Conservation (phyloP, 2,329 filamentous ascomycete genomes). For the Ophiostoma perfectum region DNA sequence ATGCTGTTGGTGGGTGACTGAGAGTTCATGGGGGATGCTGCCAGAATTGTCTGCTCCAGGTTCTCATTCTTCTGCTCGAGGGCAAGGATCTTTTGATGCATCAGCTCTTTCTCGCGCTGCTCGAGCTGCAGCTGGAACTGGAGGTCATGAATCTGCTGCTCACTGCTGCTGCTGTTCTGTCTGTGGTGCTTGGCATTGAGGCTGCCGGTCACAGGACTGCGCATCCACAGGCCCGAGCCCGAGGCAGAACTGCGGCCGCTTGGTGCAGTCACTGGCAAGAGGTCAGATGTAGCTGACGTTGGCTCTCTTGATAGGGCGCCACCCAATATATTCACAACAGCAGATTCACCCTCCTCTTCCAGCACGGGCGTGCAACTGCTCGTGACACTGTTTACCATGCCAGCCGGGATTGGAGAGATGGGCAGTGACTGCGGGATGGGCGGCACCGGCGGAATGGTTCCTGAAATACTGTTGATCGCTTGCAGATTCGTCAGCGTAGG, state of each 20-base stretch:
- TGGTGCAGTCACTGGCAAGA: neutral
- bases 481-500: constrained; percentile 42
- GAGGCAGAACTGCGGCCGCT: constrained; percentile 25
- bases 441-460: neutral
- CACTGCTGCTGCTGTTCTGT: neutral
- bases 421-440: constrained; percentile 26
- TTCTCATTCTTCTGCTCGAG: constrained; percentile 19
- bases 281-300: neutral
- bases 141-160: constrained; percentile 7
- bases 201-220: constrained; percentile 23
- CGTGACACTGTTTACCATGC: neutral
- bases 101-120: constrained; percentile 13
- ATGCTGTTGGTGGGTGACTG: neutral
- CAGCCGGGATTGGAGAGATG: constrained; percentile 25
- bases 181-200: neutral
- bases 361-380: constrained; percentile 38
- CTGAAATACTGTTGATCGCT: constrained; percentile 27
- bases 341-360: constrained; percentile 36
- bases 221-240: constrained; percentile 30
- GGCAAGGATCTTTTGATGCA: constrained; percentile 5
- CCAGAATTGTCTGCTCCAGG: neutral
- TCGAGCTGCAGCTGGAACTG: constrained; percentile 20
- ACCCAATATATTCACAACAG: neutral
- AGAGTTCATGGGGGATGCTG: neutral
- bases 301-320: neutral